A percentile compares a stretch with the other conserved stretches of the same genome.
phyloP scores from a whole-genome alignment of 257 asterid genomes.

The Thymus quinquecostatus region DNA sequence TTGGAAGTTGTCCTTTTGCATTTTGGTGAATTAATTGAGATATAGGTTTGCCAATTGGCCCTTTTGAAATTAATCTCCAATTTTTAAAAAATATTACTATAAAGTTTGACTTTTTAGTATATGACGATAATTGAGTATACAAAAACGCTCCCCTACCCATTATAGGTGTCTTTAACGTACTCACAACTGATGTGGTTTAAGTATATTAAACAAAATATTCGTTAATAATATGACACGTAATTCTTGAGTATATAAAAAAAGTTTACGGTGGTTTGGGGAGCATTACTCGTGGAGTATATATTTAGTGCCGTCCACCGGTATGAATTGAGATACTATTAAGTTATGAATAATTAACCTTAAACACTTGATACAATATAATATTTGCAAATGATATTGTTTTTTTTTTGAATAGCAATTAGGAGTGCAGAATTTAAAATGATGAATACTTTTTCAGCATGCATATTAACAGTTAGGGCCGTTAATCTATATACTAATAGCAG shows the following conservation, averaged over 20 bases:
- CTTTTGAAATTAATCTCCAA: constrained; percentile 12
- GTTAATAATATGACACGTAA: no score
- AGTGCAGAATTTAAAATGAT: constrained; percentile 28
- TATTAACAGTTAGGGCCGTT: neutral
- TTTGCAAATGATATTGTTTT: constrained; percentile 25
- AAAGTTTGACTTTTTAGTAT: constrained; percentile 15
- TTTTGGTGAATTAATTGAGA: no score
- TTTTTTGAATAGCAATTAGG: constrained; percentile 14
- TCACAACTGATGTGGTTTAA: no score
- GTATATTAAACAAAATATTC: no score
- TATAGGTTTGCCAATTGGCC: neutral
- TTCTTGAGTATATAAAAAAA: no score
- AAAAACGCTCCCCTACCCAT: no score
- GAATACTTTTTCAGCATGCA: constrained; percentile 32
- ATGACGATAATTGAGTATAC: neutral
- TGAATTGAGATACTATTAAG: neutral
- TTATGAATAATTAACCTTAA: constrained; percentile 15
- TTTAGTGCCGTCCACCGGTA: neutral
- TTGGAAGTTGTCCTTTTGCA: no score
- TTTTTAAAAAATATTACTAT: no score
- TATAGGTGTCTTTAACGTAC: no score
- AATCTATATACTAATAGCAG: no score
- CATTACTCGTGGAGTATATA: no score
- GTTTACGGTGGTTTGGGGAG: no score
- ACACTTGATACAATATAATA: neutral